phyloP scores from a whole-genome alignment of 768 basidiomycete genomes.

The Mycena venus region DNA sequence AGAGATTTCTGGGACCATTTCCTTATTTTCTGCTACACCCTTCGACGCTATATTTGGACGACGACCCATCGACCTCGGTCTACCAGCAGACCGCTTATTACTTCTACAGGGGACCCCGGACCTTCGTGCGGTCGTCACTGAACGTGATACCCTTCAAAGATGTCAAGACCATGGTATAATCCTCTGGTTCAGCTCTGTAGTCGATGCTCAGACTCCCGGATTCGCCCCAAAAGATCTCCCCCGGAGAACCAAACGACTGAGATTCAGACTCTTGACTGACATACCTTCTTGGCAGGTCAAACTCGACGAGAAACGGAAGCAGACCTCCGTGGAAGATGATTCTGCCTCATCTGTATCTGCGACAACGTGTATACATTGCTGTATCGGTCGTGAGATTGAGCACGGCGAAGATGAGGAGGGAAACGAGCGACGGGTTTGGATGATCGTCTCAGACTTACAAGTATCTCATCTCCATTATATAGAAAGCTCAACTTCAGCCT shows the following conservation, averaged over 20 bases:
- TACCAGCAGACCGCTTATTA: no score
- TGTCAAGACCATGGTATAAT: conserved; percentile 77
- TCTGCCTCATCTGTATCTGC: conserved; percentile 35
- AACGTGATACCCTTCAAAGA: conserved; percentile 80
- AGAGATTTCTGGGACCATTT: no score
- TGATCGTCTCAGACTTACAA: not conserved
- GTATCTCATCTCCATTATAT: conserved; percentile 6
- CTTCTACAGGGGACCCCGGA: conserved; percentile 81
- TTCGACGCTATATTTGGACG: no score
- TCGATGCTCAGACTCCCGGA: conserved; percentile 56
- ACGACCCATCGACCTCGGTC: no score
- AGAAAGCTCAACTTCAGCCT: conserved; percentile 84
- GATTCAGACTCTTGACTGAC: conserved; percentile 87
- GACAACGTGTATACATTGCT: conserved; percentile 91
- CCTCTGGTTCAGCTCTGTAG: not conserved
- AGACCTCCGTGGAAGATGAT: conserved; percentile 48
- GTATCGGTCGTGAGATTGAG: conserved; percentile 82
- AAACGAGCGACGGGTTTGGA: conserved; percentile 67
- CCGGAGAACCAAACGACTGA: conserved; percentile 75
- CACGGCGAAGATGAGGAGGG: conserved; percentile 70
- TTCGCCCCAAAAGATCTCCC: conserved; percentile 75
- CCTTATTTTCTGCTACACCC: no score
- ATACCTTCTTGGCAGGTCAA: conserved; percentile 75
- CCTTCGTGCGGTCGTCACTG: conserved; percentile 72
- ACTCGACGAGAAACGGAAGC: conserved; percentile 71